phyloP scores from a whole-genome alignment of 371 early-diverging fungal genomes.

The Blakeslea trispora region DNA sequence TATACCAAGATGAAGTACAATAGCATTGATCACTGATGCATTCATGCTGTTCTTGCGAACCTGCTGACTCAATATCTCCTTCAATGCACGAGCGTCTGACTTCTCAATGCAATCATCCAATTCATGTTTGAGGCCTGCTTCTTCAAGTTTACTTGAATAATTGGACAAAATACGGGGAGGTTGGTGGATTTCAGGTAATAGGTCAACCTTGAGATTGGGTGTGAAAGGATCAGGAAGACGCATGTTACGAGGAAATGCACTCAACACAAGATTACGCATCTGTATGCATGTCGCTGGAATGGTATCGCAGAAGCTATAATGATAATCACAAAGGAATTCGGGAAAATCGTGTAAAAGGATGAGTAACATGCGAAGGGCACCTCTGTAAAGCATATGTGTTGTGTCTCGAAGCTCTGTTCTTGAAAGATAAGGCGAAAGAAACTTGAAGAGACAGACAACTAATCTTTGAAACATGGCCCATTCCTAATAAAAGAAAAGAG shows the following conservation, averaged over 20 bases:
- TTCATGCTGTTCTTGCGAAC: conserved; percentile 13
- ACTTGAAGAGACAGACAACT: conserved; percentile 79
- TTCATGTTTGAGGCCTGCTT: conserved; percentile 60
- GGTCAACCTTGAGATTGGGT: conserved; percentile 90
- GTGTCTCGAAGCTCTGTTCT: conserved; percentile 71
- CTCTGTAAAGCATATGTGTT: conserved; percentile 84
- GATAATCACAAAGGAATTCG: conserved; percentile 93
- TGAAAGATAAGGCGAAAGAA: conserved; percentile 82
- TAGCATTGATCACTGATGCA: conserved; percentile 77
- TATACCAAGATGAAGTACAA: conserved; percentile 87
- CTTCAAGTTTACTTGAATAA: conserved; percentile 61
- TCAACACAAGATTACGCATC: conserved; percentile 90
- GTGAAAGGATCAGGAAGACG: conserved; percentile 96
- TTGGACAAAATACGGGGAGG: conserved; percentile 87
- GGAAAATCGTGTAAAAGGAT: conserved; percentile 97
- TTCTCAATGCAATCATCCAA: conserved; percentile 72
- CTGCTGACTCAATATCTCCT: neutral
- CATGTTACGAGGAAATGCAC: conserved; percentile 95
- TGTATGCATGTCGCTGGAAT: conserved; percentile 94
- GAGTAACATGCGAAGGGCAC: conserved; percentile 85
- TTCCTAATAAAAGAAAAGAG: conserved; percentile 45
- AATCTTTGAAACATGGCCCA: conserved; percentile 89
- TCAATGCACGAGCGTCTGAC: conserved; percentile 27
- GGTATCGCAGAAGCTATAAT: conserved; percentile 88
- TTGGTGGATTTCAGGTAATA: conserved; percentile 81